A percentile compares a stretch with the other conserved stretches of the same genome.
Evolutionary conservation across 1,139 yeast species (phyloP).

Genomic region (Suhomyces kunorum): DNA sequence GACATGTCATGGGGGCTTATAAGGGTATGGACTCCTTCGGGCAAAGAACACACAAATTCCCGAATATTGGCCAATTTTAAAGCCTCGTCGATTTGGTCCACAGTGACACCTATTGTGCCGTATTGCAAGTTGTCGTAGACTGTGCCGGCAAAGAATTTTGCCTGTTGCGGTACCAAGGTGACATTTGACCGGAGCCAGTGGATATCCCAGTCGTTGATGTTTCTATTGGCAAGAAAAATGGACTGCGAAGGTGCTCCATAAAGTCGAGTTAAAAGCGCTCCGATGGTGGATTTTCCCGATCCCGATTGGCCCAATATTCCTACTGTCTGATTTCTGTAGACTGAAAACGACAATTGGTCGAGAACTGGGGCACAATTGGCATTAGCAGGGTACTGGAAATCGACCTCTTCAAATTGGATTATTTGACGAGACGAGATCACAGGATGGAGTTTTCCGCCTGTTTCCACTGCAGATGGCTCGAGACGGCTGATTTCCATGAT

Average conservation of each 20-base stretch:
- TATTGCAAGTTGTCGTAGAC: conserved; percentile 66
- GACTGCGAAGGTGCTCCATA: conserved; percentile 39
- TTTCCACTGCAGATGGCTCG: conserved; percentile 33
- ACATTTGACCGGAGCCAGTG: conserved; percentile 54
- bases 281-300: conserved; percentile 74
- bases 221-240: conserved; percentile 39
- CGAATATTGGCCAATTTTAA: conserved; percentile 51
- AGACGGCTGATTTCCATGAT: conserved; percentile 47
- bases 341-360: conserved; percentile 37
- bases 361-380: conserved; percentile 29
- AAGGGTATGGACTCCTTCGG: conserved; percentile 57
- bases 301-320: conserved; percentile 80
- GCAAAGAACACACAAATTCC: conserved; percentile 52
- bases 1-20: conserved; percentile 63
- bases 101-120: conserved; percentile 39
- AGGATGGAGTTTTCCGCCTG: conserved; percentile 27
- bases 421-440: conserved; percentile 16
- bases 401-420: conserved; percentile 44
- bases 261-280: conserved; percentile 54
- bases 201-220: conserved; percentile 48
- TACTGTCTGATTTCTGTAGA: conserved; percentile 50
- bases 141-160: conserved; percentile 66
- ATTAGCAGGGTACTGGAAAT: conserved; percentile 49
- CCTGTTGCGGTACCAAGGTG: conserved; percentile 68
- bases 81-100: conserved; percentile 33